Base-by-base conservation (phyloP, 345 rosid species). In the Geranium rotundifolium region DNA sequence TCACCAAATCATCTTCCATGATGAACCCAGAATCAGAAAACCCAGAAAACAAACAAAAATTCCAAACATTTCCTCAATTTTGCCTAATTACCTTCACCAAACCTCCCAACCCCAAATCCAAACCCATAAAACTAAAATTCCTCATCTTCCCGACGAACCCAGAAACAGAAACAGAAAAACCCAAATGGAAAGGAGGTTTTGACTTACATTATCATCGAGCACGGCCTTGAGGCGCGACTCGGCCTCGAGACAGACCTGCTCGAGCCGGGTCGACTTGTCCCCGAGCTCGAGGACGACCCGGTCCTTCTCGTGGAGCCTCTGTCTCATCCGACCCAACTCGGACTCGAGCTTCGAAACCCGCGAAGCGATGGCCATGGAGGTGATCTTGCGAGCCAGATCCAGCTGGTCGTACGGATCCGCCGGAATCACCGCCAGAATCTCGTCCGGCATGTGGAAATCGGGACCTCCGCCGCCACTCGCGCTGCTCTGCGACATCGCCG, bases 321-420 rank as follows among this genome's bases (percentile, higher is more conserved):
- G 82, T 57, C 71, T 72, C 80, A 86, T 74, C 63, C 68, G 77
- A 39, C 79, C 80, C 37, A 69, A 73, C 67, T 89, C 95, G 19
- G 84, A 75, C 77, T 89, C 97, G 64, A 92, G 85, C 56, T 71
- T 81, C 54, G 97, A 85, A 57, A 92, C 95, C 63, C 99, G 88
- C 8, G 97, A 87, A 55, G 97, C 91, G 39, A 92, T 87, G 2
- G 99, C 99, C 89, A 89, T 80, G 65, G 98, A 87, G 8, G 96
- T 92, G 72, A 89, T 92, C 87, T 87, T 89, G 63, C 97, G 86
- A 9, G 98, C 97, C 71, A 92, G 89, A 82, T 92, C 96, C 76
- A 92, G 82, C 74, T 89, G 93, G 29, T 92, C 96, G 72, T 84
- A 89, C 14, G 96, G 93, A 50, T 92, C 95, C 37, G 90, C 65